These are phyloP conservation scores for Malus hybrid DNA, from an alignment of 331 rosid species.

Conservation along the genomic window DNA sequence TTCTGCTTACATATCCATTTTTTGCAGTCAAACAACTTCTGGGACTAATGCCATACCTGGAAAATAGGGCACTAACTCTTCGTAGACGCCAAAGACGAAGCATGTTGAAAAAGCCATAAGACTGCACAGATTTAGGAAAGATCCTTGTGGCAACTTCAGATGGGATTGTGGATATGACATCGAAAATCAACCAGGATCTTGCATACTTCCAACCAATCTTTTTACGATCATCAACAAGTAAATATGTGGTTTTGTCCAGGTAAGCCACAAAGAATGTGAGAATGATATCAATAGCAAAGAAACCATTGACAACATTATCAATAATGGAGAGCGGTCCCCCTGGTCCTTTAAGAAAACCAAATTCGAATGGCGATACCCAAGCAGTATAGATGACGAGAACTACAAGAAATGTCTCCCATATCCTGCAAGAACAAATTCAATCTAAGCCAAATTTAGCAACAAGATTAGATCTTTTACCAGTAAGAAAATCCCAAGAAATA, in stretches of 20 bases:
- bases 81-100: conserved; percentile 98
- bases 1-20: neutral
- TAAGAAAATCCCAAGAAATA: neutral
- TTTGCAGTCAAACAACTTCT: neutral
- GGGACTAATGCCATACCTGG: conserved; percentile 33
- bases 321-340: conserved; percentile 45
- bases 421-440: conserved; percentile 36
- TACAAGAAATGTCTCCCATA: conserved; percentile 79
- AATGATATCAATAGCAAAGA: conserved; percentile 68
- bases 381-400: conserved; percentile 81
- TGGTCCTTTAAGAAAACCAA: conserved; percentile 77
- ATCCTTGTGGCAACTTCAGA: conserved; percentile 59
- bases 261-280: conserved; percentile 92
- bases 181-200: conserved; percentile 58
- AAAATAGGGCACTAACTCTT: conserved; percentile 79
- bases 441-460: conserved; percentile 8
- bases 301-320: conserved; percentile 80
- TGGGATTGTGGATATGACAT: conserved; percentile 76
- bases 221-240: conserved; percentile 52
- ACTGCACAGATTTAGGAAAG: conserved; percentile 40
- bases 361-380: conserved; percentile 96
- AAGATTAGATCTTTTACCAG: neutral
- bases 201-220: conserved; percentile 70
- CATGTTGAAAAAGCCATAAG: conserved; percentile 85
- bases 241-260: conserved; percentile 54